Evolutionary conservation across 1,284 basidiomycete species (phyloP).

Genomic region (Cryptococcus floricola): DNA sequence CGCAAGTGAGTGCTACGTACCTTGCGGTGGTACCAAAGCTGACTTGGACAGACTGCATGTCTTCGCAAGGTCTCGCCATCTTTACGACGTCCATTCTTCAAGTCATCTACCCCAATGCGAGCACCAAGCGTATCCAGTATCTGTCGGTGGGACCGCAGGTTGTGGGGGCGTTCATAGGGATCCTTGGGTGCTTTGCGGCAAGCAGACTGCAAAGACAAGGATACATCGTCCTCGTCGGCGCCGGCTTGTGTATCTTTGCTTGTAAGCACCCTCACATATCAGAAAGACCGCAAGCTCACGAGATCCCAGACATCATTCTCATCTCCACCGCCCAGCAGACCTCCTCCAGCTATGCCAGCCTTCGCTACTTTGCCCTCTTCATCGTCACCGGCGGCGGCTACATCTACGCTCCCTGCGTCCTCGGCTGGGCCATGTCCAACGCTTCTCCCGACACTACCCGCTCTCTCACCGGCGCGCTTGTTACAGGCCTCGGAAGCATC

Average conservation of each 20-base stretch:
- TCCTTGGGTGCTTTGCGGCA: constrained; percentile 17
- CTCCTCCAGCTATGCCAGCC: constrained; percentile 7
- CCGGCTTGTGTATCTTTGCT: constrained; percentile 8
- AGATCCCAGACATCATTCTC: constrained; percentile 7
- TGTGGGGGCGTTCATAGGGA: constrained; percentile 17
- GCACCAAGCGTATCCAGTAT: constrained; percentile 23
- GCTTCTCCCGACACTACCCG: constrained; percentile 16
- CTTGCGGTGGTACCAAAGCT: background rate
- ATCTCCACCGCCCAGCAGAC: constrained; percentile 7
- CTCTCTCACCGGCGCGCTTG: constrained; percentile 11
- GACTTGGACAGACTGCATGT: constrained; percentile 9
- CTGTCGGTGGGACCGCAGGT: constrained; percentile 20
- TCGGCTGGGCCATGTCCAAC: constrained; percentile 22
- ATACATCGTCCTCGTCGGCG: constrained; percentile 16
- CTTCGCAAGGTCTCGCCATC: constrained; percentile 27
- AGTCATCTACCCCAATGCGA: constrained; percentile 26
- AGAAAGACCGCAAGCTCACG: background rate
- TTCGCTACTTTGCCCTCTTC: constrained; percentile 24
- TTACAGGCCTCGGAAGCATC: constrained; percentile 10
- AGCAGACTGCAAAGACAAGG: constrained; percentile 15
- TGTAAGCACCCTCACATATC: constrained; percentile 1
- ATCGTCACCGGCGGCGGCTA: constrained; percentile 15
- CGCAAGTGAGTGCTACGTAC: constrained; percentile 7
- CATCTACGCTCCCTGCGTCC: constrained; percentile 20
- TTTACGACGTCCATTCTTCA: constrained; percentile 31